Evolutionary conservation across 2,329 filamentous ascomycete species (phyloP), one percentile per base, ranked within the genome.

Genomic region (Botryotinia calthae): DNA sequence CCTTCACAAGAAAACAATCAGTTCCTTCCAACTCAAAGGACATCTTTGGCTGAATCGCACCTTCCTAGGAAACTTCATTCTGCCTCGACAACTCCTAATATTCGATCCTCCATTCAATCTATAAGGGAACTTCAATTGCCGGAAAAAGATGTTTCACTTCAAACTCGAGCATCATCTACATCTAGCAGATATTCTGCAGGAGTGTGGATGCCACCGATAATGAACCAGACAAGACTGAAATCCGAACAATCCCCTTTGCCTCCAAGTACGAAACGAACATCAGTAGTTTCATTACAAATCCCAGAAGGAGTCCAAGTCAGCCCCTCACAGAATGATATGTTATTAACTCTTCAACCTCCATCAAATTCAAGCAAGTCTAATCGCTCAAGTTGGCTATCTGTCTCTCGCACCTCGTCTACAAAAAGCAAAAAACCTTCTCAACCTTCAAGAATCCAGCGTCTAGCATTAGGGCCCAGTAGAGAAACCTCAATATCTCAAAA

Each of bases 241-340:
- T 67, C 62, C 7, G 56, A 62, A 16, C 62, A 48, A 34, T 28
- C 20, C 8, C 28, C 8, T 34, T n/a, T 48, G 46, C 25, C 42
- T 28, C 34, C 51, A 31, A 54, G 25, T 46, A 18, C 51, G 18
- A 65, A 67, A 9, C 62, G 70, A 37, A 56, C 63, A 25, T 72
- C 70, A 34, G 58, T 67, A 18, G 70, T 67, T 16, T 72, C 70
- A 22, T 72, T 72, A 12, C 42, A 46, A 42, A 51, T 67, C 44
- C 62, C 70, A 6, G 62, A 67, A 40, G 40, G 22, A 20, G 22
- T 48, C 22, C 51, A 72, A 37, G 51, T 46, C n/a, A 59, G 42
- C 5, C 22, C 51, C 22, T 28, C 28, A n/a, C 37, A 61, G 16
- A 46, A 44, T 28, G 67, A 70, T 28, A n/a, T 46, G 28, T 34